These are phyloP conservation scores for Globisporangium uncinulatum DNA, from an alignment of 352 stramenopile genomes.

Conservation along the genomic window DNA sequence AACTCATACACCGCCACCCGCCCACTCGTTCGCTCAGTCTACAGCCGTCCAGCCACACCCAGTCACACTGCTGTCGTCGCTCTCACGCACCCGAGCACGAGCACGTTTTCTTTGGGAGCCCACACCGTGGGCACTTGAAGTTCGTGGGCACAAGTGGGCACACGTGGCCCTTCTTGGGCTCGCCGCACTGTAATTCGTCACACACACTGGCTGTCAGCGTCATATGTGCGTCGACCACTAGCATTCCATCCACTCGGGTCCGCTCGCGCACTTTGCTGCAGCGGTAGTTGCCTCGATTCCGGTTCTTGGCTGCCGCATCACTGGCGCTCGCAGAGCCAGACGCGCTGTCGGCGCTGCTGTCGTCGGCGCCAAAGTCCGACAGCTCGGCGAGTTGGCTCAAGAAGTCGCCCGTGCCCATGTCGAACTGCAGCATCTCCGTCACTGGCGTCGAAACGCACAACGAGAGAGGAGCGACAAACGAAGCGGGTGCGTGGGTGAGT, in stretches of 20 bases:
- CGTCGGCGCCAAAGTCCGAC: neutral
- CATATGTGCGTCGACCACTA: no score
- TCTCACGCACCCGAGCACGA: constrained; percentile 45
- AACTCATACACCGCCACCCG: no score
- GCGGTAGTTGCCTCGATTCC: constrained; percentile 83
- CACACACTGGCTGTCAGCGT: neutral
- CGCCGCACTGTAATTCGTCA: constrained; percentile 45
- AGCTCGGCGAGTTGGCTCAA: constrained; percentile 54
- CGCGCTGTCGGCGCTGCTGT: constrained; percentile 7
- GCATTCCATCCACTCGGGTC: neutral
- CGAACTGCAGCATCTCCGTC: constrained; percentile 49
- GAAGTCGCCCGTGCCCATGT: constrained; percentile 40
- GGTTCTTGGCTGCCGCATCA: constrained; percentile 53
- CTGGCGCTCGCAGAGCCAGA: constrained; percentile 20
- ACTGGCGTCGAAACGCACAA: constrained; percentile 10
- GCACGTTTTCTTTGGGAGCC: constrained; percentile 71
- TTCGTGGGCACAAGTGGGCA: constrained; percentile 77
- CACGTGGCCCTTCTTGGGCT: constrained; percentile 85
- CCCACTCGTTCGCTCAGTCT: neutral
- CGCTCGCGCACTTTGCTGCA: constrained; percentile 60
- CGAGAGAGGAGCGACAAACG: neutral
- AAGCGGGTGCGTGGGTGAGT: neutral
- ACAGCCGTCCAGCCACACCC: neutral
- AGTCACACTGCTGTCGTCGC: neutral
- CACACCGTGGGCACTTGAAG: constrained; percentile 77